Conservation (phyloP, 495 filamentous ascomycete genomes). For the Articulospora tetracladia region DNA sequence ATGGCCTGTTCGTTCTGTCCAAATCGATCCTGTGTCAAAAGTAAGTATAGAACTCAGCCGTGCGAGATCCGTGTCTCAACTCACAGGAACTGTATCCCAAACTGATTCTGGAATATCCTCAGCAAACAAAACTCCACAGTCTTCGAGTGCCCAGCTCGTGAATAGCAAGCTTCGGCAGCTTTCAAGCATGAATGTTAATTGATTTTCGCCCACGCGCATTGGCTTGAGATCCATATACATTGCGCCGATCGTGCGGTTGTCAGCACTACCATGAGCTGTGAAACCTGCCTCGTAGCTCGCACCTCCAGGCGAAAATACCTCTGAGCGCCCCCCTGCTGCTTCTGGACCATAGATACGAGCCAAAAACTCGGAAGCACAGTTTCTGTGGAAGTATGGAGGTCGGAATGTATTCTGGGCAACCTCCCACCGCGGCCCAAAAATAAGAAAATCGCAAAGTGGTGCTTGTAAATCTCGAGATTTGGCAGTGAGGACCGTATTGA, state of each 20-base stretch:
- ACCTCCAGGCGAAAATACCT: slow-evolving; percentile 53
- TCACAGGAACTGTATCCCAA: too few species aligned
- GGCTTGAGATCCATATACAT: slow-evolving; percentile 33
- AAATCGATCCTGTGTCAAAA: not conserved
- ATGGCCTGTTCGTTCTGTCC: not conserved
- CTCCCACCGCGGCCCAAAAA: slow-evolving; percentile 81
- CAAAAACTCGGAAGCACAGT: slow-evolving; percentile 61
- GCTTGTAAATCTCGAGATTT: slow-evolving; percentile 62
- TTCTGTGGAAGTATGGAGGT: slow-evolving; percentile 81
- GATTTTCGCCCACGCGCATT: slow-evolving; percentile 42
- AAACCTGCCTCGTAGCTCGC: slow-evolving; percentile 54
- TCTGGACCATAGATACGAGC: slow-evolving; percentile 52
- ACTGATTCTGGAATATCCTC: slow-evolving; percentile 24
- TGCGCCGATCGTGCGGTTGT: slow-evolving; percentile 48
- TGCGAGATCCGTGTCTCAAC: slow-evolving; percentile 25
- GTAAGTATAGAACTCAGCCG: slow-evolving; percentile 38
- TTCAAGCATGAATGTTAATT: slow-evolving; percentile 34
- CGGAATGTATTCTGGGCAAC: slow-evolving; percentile 77
- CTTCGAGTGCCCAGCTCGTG: slow-evolving; percentile 32
- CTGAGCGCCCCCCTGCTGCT: slow-evolving; percentile 48
- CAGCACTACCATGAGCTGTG: slow-evolving; percentile 54
- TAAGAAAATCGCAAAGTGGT: slow-evolving; percentile 77
- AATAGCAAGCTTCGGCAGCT: slow-evolving; percentile 63
- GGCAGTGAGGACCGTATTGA: slow-evolving; percentile 78
- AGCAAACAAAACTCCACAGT: slow-evolving; percentile 64